Conservation (phyloP, 2,329 filamentous ascomycete species). For the Pestalotiopsis sp. region DNA sequence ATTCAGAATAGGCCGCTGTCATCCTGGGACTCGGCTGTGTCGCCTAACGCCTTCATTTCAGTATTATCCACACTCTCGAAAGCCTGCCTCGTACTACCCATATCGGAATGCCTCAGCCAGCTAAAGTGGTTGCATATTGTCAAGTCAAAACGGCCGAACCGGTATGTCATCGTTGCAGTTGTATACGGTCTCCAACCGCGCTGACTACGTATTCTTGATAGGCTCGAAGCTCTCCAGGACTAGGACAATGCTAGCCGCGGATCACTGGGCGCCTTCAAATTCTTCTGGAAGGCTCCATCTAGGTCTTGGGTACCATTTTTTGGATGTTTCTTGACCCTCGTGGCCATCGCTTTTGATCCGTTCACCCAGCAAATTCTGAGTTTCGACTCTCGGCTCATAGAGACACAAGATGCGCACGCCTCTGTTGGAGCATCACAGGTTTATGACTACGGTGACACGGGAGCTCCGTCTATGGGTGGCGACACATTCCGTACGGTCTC, state of each 20-base stretch:
- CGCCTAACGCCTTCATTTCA: slow-evolving; percentile 6
- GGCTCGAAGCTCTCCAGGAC: not conserved
- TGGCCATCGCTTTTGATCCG: not conserved
- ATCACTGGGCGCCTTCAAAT: not conserved
- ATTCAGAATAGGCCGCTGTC: not conserved
- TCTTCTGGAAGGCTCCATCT: not conserved
- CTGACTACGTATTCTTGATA: not conserved
- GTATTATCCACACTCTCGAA: slow-evolving; percentile 2
- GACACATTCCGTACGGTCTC: not conserved
- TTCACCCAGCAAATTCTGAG: slow-evolving; percentile 1
- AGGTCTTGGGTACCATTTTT: not conserved
- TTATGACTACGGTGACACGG: not conserved
- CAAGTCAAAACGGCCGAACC: not conserved
- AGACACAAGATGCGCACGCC: not conserved
- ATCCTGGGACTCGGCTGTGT: not conserved
- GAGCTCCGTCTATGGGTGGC: not conserved
- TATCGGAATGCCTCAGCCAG: slow-evolving; percentile 10
- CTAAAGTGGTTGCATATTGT: slow-evolving; percentile 7
- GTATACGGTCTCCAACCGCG: not conserved
- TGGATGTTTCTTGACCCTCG: not conserved
- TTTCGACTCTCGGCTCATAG: not conserved
- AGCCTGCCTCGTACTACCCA: slow-evolving; percentile 1
- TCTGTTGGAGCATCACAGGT: not conserved
- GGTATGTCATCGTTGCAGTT: not conserved
- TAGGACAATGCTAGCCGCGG: slow-evolving; percentile 6